These are phyloP conservation scores for Mycosphaerella sp. DNA, from an alignment of 2,329 filamentous ascomycete genomes.

Conservation along the genomic window DNA sequence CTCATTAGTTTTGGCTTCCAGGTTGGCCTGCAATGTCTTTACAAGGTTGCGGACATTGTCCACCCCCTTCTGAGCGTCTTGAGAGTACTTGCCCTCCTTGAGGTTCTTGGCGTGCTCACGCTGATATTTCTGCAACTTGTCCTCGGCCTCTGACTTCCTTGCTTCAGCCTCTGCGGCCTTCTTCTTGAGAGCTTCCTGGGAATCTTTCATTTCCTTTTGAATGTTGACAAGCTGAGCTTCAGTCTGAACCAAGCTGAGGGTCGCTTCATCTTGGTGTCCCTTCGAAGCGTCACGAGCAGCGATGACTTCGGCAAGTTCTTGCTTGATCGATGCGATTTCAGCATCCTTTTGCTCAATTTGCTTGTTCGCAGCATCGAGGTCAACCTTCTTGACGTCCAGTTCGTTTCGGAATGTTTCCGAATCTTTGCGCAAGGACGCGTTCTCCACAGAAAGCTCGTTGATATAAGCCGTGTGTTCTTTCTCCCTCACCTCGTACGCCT, in stretches of 20 bases:
- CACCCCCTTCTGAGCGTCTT: conserved; percentile 46
- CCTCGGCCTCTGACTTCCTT: conserved; percentile 27
- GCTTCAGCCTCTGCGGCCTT: conserved; percentile 27
- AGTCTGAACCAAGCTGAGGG: conserved; percentile 24
- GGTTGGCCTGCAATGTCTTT: conserved; percentile 47
- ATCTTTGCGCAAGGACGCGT: conserved; percentile 43
- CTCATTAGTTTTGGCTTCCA: conserved; percentile 48
- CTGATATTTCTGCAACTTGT: conserved; percentile 35
- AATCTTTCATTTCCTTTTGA: conserved; percentile 41
- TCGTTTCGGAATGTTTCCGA: conserved; percentile 3
- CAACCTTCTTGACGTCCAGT: conserved; percentile 9
- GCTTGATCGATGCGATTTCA: conserved; percentile 31
- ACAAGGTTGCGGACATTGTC: conserved; percentile 52
- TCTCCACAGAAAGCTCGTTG: conserved; percentile 60
- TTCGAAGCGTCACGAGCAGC: conserved; percentile 36
- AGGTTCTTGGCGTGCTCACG: conserved; percentile 41
- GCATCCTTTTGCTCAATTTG: conserved; percentile 17
- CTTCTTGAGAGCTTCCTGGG: conserved; percentile 38
- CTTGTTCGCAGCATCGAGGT: conserved; percentile 12
- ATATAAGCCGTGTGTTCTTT: conserved; percentile 52
- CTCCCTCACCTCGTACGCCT: conserved; percentile 30
- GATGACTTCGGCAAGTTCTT: conserved; percentile 40
- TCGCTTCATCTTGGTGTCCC: conserved; percentile 38
- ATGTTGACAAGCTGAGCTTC: conserved; percentile 49
- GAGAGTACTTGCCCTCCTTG: conserved; percentile 44